phyloP scores from a whole-genome alignment of 345 rosid genomes.

The Stellera chamaejasme region DNA sequence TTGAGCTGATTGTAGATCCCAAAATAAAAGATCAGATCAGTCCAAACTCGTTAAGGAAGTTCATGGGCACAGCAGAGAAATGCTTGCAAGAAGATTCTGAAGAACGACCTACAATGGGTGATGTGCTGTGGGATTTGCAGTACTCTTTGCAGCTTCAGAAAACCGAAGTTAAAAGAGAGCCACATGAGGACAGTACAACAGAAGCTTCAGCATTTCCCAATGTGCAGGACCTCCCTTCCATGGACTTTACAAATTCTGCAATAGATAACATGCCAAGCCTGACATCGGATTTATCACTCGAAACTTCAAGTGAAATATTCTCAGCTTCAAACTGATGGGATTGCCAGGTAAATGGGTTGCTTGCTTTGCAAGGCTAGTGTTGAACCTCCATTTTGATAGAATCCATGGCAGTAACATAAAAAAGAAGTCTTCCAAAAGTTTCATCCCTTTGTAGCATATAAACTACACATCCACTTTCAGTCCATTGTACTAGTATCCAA shows the following conservation, averaged over 20 bases:
- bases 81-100: constrained; percentile 45
- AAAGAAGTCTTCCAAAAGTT: too few relatives aligned
- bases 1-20: constrained; percentile 40
- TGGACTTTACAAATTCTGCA: constrained; percentile 1
- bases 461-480: too few relatives aligned
- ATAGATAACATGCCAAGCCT: constrained; percentile 11
- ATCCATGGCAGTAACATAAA: too few relatives aligned
- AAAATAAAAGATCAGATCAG: constrained; percentile 24
- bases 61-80: constrained; percentile 37
- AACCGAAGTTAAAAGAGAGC: constrained; percentile 16
- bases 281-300: background rate
- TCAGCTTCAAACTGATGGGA: constrained; percentile 16
- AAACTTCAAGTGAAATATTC: constrained; percentile 16
- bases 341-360: constrained; percentile 18
- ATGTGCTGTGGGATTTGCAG: constrained; percentile 55
- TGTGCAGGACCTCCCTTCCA: constrained; percentile 26
- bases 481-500: too few relatives aligned
- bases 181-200: constrained; percentile 18
- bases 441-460: too few relatives aligned
- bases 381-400: too few relatives aligned
- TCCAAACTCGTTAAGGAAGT: constrained; percentile 38
- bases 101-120: constrained; percentile 52
- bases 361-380: background rate
- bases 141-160: constrained; percentile 36
- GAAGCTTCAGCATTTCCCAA: constrained; percentile 17